These are phyloP conservation scores for Rhodotorula sp. DNA, from an alignment of 1,284 basidiomycete species.

Conservation along the genomic window DNA sequence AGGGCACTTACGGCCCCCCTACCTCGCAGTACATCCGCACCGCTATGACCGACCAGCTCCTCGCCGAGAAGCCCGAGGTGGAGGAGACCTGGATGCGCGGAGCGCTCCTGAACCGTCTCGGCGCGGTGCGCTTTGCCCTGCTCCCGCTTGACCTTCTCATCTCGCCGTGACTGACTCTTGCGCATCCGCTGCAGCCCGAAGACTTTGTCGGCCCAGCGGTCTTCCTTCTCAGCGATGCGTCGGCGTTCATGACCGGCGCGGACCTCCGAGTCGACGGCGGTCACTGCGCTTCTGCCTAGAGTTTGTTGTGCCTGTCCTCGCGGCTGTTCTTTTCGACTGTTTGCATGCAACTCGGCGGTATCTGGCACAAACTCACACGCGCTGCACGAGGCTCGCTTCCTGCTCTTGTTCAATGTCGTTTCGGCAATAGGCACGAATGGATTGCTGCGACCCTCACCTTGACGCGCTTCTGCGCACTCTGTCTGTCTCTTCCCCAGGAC, in stretches of 20 bases:
- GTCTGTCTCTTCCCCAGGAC: too few relatives aligned
- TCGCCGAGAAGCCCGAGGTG: conserved; percentile 46
- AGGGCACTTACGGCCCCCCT: too few relatives aligned
- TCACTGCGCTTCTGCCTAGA: background rate
- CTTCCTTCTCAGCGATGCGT: conserved; percentile 3
- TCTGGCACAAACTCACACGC: too few relatives aligned
- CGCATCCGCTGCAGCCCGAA: background rate
- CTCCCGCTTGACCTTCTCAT: too few relatives aligned
- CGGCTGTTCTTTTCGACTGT: background rate
- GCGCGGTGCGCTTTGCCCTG: background rate
- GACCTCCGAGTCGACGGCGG: conserved; percentile 4
- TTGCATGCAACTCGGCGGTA: too few relatives aligned
- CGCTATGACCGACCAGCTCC: conserved; percentile 46
- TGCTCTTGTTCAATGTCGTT: too few relatives aligned
- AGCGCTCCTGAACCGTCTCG: conserved; percentile 1
- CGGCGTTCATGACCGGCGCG: conserved; percentile 5
- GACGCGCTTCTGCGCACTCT: too few relatives aligned
- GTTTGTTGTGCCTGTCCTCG: background rate
- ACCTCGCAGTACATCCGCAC: conserved; percentile 63
- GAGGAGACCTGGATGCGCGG: conserved; percentile 43
- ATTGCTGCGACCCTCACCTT: too few relatives aligned
- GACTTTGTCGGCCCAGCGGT: conserved; percentile 5
- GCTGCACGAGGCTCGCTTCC: too few relatives aligned
- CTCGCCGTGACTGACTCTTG: too few relatives aligned
- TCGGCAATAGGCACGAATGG: too few relatives aligned